Conservation (phyloP, 371 early-diverging fungal species). For the Mucor piriformis region DNA sequence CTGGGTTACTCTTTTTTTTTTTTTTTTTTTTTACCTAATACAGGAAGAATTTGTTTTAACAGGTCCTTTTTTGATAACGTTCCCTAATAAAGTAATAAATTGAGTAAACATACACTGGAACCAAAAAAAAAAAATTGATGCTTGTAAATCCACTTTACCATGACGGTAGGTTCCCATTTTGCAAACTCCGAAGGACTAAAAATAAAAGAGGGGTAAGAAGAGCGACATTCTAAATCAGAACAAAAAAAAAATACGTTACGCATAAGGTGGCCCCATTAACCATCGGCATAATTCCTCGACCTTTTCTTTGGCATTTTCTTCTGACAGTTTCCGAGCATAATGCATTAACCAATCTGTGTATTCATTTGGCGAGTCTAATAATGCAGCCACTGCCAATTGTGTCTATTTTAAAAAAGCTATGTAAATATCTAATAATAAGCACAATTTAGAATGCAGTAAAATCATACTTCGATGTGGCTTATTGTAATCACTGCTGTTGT, state of each 20-base stretch:
- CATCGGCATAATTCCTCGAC: slow-evolving; percentile 75
- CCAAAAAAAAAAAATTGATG: neutral
- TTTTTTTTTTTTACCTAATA: slow-evolving; percentile 29
- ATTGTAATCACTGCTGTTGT: slow-evolving; percentile 31
- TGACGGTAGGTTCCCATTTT: slow-evolving; percentile 30
- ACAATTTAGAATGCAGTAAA: too few relatives aligned
- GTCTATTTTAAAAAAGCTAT: slow-evolving; percentile 54
- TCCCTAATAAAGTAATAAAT: slow-evolving; percentile 11
- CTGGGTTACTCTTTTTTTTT: too few relatives aligned
- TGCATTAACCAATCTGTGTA: slow-evolving; percentile 66
- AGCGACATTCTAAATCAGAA: neutral
- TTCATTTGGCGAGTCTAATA: slow-evolving; percentile 64
- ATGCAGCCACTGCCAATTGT: slow-evolving; percentile 63
- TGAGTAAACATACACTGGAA: too few relatives aligned
- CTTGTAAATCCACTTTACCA: slow-evolving; percentile 23
- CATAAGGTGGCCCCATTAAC: slow-evolving; percentile 63
- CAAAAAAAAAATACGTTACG: slow-evolving; percentile 32
- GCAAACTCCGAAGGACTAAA: slow-evolving; percentile 14
- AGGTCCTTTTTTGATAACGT: slow-evolving; percentile 53
- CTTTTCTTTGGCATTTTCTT: slow-evolving; percentile 64
- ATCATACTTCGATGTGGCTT: slow-evolving; percentile 40
- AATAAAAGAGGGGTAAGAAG: slow-evolving; percentile 2
- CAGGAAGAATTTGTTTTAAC: slow-evolving; percentile 48
- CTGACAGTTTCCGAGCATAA: slow-evolving; percentile 73
- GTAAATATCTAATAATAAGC: too few relatives aligned